These are phyloP conservation scores for Pseudopyrenochaeta lycopersici DNA, from an alignment of 2,329 filamentous ascomycete species.

Conservation along the genomic window DNA sequence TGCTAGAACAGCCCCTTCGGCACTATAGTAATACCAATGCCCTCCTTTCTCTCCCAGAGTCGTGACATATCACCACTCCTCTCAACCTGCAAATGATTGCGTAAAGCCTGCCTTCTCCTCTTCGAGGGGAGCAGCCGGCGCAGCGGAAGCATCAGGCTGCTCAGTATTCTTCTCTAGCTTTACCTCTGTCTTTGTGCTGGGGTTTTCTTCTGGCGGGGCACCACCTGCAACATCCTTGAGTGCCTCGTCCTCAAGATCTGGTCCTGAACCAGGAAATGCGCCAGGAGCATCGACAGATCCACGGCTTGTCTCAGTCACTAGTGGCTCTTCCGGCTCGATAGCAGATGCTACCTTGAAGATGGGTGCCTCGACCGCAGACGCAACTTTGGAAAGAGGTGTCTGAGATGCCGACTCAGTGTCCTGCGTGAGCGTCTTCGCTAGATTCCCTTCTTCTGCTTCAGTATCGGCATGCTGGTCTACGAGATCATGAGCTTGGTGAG, in stretches of 20 bases:
- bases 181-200: background rate
- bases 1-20: background rate
- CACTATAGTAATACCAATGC: background rate
- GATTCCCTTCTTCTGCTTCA: slow-evolving; percentile 17
- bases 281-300: slow-evolving; percentile 30
- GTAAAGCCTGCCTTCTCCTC: slow-evolving; percentile 10
- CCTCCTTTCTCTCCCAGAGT: background rate
- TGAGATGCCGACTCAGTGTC: slow-evolving; percentile 9
- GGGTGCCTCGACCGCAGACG: slow-evolving; percentile 7
- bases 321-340: slow-evolving; percentile 12
- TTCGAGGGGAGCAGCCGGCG: background rate
- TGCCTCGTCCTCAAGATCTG: slow-evolving; percentile 10
- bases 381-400: slow-evolving; percentile 4
- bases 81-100: slow-evolving; percentile 8
- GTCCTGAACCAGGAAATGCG: slow-evolving; percentile 25
- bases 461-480: slow-evolving; percentile 6
- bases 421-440: slow-evolving; percentile 11
- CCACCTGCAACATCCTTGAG: slow-evolving; percentile 3
- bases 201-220: slow-evolving; percentile 14
- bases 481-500: slow-evolving; percentile 7
- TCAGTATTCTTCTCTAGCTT: slow-evolving; percentile 9
- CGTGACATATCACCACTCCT: background rate
- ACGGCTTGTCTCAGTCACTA: slow-evolving; percentile 16
- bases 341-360: background rate
- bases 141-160: background rate